A percentile compares a stretch with the other conserved stretches of the same genome.
phyloP scores from a whole-genome alignment of 768 basidiomycete species.

The Jaapia argillacea region DNA sequence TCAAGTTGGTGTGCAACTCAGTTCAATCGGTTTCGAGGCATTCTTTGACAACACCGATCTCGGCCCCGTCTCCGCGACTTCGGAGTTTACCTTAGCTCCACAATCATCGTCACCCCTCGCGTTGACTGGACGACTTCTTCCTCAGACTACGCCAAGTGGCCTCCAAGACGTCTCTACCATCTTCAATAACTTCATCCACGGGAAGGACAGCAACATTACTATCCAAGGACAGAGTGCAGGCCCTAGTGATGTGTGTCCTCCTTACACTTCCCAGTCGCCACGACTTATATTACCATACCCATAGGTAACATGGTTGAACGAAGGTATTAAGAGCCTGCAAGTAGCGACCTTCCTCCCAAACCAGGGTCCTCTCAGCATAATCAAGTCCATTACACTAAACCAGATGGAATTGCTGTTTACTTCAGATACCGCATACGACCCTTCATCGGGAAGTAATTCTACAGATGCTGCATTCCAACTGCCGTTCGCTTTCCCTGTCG shows the following conservation, averaged over 20 bases:
- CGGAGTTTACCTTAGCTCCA: conserved; percentile 44
- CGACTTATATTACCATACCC: conserved; percentile 4
- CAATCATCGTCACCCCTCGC: conserved; percentile 39
- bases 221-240: conserved; percentile 54
- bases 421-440: conserved; percentile 42
- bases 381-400: conserved; percentile 53
- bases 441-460: conserved; percentile 45
- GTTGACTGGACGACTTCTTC: conserved; percentile 54
- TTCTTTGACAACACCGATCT: conserved; percentile 43
- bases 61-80: conserved; percentile 43
- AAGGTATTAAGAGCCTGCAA: conserved; percentile 53
- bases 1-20: conserved; percentile 62
- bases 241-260: conserved; percentile 37
- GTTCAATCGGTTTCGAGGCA: conserved; percentile 51
- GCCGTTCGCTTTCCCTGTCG: conserved; percentile 61
- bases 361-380: conserved; percentile 48
- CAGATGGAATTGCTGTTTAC: conserved; percentile 52
- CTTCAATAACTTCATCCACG: conserved; percentile 67
- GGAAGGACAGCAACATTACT: conserved; percentile 45
- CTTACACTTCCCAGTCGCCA: not conserved
- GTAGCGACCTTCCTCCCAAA: conserved; percentile 54
- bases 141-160: conserved; percentile 41
- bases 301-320: conserved; percentile 64
- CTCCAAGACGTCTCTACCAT: conserved; percentile 49
- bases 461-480: conserved; percentile 56